Evolutionary conservation across 2,329 filamentous ascomycete genomes (phyloP).

Genomic region (Aspergillus pseudonomiae): DNA sequence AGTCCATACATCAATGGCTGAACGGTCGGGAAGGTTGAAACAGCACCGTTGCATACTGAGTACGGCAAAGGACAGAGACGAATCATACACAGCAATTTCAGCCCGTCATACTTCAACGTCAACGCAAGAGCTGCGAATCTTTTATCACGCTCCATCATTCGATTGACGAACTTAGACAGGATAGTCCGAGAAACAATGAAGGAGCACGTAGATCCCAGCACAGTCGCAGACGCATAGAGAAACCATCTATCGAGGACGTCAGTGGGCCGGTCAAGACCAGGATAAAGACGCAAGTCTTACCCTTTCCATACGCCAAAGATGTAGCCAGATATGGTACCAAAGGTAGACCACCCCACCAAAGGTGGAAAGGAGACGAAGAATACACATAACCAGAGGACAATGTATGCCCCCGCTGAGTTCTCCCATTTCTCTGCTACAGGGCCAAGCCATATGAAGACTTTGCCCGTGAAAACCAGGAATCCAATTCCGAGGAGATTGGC

Average conservation of each 20-base stretch:
- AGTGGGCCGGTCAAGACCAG: conserved; percentile 12
- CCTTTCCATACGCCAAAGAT: conserved; percentile 72
- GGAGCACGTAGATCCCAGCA: conserved; percentile 74
- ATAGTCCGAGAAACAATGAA: conserved; percentile 82
- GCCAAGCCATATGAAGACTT: conserved; percentile 74
- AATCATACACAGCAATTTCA: conserved; percentile 88
- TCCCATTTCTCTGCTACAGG: conserved; percentile 79
- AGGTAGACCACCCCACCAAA: conserved; percentile 82
- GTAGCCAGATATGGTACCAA: conserved; percentile 70
- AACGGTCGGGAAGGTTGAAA: conserved; percentile 91
- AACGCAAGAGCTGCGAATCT: conserved; percentile 86
- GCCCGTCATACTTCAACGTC: conserved; percentile 85
- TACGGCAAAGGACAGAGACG: conserved; percentile 91
- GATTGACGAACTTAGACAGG: conserved; percentile 75
- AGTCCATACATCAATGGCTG: conserved; percentile 73
- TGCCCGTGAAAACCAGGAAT: conserved; percentile 76
- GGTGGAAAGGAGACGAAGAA: conserved; percentile 83
- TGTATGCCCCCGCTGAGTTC: conserved; percentile 68
- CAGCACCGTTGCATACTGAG: conserved; percentile 88
- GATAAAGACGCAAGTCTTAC: conserved; percentile 52
- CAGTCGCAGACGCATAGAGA: conserved; percentile 76
- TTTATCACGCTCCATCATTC: conserved; percentile 78
- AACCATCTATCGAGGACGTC: conserved; percentile 67
- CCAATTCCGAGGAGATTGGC: conserved; percentile 63
- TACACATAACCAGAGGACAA: conserved; percentile 74